These are phyloP conservation scores for Prunus salicina DNA, from an alignment of 306 rosid species.

Conservation along the genomic window DNA sequence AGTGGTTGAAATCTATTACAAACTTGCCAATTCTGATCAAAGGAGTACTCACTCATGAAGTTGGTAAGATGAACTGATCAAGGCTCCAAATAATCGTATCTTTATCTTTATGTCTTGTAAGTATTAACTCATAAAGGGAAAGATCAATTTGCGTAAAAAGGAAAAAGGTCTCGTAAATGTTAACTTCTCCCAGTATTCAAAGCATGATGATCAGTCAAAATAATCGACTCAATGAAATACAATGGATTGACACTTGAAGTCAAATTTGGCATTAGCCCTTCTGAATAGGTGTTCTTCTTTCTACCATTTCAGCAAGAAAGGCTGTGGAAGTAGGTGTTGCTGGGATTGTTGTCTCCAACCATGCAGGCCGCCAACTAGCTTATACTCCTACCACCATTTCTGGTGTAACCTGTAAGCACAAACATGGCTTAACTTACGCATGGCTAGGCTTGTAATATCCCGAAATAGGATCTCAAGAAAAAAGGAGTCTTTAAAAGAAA, in stretches of 20 bases:
- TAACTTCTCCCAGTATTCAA: not conserved
- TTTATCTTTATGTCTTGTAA: not conserved
- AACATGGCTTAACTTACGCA: not conserved
- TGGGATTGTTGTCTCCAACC: slow-evolving; percentile 52
- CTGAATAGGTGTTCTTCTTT: not conserved
- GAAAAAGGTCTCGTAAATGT: not conserved
- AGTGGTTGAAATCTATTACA: slow-evolving; percentile 43
- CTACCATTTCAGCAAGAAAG: slow-evolving; percentile 28
- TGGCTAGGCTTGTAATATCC: not conserved
- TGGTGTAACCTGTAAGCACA: not conserved
- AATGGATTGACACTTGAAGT: not conserved
- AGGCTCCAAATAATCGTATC: not conserved
- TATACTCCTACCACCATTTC: slow-evolving; percentile 38
- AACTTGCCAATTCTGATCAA: slow-evolving; percentile 42
- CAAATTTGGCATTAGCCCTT: not conserved
- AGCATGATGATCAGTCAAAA: not conserved
- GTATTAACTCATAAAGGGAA: not conserved
- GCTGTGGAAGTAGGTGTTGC: slow-evolving; percentile 41
- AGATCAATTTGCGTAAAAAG: not conserved
- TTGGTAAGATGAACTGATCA: slow-evolving; percentile 27
- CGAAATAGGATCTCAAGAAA: not conserved
- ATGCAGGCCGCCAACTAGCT: slow-evolving; percentile 46
- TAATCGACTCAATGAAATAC: not conserved
- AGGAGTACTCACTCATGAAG: slow-evolving; percentile 48
- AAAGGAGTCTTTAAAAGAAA: not conserved